Evolutionary conservation across 2,329 filamentous ascomycete species (phyloP).

Genomic region (Tetracladium maxilliforme): DNA sequence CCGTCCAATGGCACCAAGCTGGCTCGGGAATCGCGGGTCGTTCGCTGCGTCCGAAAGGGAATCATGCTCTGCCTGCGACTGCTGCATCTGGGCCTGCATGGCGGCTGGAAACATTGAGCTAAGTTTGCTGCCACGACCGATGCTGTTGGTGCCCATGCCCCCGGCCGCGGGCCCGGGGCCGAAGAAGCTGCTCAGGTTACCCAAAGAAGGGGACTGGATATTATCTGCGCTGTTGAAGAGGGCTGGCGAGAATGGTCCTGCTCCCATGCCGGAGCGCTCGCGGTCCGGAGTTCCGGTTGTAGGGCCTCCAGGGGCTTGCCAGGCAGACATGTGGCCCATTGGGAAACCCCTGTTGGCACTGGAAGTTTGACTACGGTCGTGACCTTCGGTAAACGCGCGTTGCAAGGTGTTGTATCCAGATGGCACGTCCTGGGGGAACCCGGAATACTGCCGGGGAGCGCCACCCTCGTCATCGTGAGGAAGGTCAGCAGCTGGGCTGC

Average conservation of each 20-base stretch:
- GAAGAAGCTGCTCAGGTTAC: slow-evolving; percentile 55
- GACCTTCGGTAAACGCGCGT: too few species aligned
- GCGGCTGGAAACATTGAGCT: slow-evolving; percentile 75
- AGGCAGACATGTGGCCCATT: slow-evolving; percentile 38
- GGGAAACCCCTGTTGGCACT: slow-evolving; percentile 64
- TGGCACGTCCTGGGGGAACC: slow-evolving; percentile 5
- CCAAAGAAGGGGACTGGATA: slow-evolving; percentile 58
- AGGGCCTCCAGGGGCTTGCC: too few species aligned
- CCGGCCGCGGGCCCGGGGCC: slow-evolving; percentile 40
- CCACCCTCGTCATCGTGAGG: slow-evolving; percentile 44
- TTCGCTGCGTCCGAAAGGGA: slow-evolving; percentile 40
- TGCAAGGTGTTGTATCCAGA: too few species aligned
- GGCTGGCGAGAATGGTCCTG: too few species aligned
- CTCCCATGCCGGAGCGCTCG: too few species aligned
- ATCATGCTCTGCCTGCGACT: slow-evolving; percentile 48
- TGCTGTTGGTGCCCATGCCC: slow-evolving; percentile 43
- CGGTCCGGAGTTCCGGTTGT: slow-evolving; percentile 55
- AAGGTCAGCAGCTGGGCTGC: slow-evolving; percentile 70
- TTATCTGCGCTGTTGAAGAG: slow-evolving; percentile 68
- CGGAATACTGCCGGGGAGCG: slow-evolving; percentile 5
- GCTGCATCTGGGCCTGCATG: slow-evolving; percentile 85
- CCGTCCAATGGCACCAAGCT: slow-evolving; percentile 54
- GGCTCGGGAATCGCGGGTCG: slow-evolving; percentile 44
- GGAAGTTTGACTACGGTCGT: slow-evolving; percentile 86
- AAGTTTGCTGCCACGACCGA: slow-evolving; percentile 67